Conservation (phyloP, 2,329 filamentous ascomycete species). For the Apiospora hydei region DNA sequence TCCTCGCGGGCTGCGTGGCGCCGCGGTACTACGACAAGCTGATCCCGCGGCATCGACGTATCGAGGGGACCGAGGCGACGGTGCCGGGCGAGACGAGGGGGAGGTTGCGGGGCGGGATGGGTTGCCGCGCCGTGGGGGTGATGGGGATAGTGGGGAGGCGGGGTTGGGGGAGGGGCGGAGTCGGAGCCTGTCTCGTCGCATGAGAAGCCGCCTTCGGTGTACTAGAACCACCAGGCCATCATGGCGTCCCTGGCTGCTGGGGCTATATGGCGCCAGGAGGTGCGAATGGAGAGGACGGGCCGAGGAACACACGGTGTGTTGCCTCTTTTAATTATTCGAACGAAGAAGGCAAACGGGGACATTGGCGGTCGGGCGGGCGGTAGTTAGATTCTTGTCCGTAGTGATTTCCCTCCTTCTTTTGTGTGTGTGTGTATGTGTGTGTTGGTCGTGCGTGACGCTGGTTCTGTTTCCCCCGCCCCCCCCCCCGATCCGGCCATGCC, state of each 20-base stretch:
- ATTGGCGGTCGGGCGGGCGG: background rate
- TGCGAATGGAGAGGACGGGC: background rate
- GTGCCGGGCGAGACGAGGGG: slow-evolving; percentile 24
- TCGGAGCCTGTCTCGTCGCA: background rate
- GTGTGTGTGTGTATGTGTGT: background rate
- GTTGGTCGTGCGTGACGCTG: background rate
- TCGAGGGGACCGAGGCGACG: slow-evolving; percentile 47
- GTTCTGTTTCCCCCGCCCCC: background rate
- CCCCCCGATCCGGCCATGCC: background rate
- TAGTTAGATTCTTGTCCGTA: background rate
- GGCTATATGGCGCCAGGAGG: background rate
- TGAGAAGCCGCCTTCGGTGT: background rate
- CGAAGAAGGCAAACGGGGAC: background rate
- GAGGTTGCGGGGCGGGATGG: background rate
- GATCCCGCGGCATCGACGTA: slow-evolving; percentile 53
- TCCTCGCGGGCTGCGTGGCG: slow-evolving; percentile 56
- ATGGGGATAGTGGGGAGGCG: background rate
- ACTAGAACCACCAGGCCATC: background rate
- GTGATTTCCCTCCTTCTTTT: background rate
- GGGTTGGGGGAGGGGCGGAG: background rate
- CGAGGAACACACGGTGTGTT: too few species aligned
- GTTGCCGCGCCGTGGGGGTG: background rate
- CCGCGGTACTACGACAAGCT: slow-evolving; percentile 62
- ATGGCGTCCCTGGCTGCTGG: background rate
- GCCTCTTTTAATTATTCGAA: too few species aligned